phyloP scores from a whole-genome alignment of 2,329 filamentous ascomycete species.

The Neoscytalidium dimidiatum region DNA sequence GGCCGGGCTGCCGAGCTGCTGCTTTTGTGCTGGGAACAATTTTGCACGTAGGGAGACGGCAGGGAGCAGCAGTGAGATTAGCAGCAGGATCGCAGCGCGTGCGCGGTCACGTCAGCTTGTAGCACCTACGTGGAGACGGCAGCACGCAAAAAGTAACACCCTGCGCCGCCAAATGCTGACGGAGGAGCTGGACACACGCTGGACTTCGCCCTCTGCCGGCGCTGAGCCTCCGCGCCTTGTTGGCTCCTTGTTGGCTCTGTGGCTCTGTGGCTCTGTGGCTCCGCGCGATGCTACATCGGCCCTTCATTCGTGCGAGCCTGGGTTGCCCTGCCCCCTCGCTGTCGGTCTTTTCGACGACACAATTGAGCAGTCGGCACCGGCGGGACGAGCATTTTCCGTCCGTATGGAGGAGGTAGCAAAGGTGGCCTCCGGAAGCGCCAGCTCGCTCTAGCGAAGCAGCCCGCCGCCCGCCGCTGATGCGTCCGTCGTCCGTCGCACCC shows the following conservation, averaged over 20 bases:
- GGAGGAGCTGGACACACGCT: too few relatives aligned
- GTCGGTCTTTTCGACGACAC: slow-evolving; percentile 1
- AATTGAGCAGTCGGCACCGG: neutral
- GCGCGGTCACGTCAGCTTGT: slow-evolving; percentile 9
- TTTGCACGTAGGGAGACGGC: neutral
- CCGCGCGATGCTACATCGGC: neutral
- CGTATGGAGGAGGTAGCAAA: too few relatives aligned
- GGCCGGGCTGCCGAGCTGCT: slow-evolving; percentile 14
- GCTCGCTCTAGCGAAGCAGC: neutral
- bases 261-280: too few relatives aligned
- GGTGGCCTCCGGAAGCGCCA: too few relatives aligned
- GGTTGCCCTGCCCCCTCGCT: neutral
- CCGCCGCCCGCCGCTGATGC: neutral
- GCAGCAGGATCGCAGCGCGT: slow-evolving; percentile 11
- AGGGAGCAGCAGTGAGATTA: slow-evolving; percentile 10
- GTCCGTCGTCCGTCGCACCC: neutral
- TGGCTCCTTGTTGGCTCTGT: neutral
- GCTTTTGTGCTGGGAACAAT: neutral
- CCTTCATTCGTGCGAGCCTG: neutral
- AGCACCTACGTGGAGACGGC: neutral
- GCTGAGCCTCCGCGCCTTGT: neutral
- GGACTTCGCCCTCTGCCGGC: too few relatives aligned
- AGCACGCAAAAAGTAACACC: slow-evolving; percentile 3
- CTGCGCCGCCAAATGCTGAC: neutral
- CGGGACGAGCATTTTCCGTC: neutral